phyloP scores from a whole-genome alignment of 2,329 filamentous ascomycete species.

The Monilinia fructicola region DNA sequence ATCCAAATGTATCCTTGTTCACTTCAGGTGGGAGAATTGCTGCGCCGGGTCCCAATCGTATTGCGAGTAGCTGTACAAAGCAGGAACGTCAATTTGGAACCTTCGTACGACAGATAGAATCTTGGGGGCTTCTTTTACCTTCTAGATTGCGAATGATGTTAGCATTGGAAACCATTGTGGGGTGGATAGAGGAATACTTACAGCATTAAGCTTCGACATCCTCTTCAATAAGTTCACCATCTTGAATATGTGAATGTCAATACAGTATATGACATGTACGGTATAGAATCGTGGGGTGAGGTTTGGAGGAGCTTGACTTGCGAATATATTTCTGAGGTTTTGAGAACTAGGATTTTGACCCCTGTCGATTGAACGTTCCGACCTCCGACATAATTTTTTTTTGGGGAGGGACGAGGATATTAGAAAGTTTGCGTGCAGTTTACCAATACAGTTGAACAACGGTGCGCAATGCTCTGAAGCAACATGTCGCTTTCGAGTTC shows the following conservation, averaged over 20 bases:
- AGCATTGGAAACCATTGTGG: slow-evolving; percentile 25
- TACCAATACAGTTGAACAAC: neutral
- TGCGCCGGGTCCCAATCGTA: slow-evolving; percentile 81
- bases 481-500: slow-evolving; percentile 22
- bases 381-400: slow-evolving; percentile 23
- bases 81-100: slow-evolving; percentile 29
- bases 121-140: slow-evolving; percentile 43
- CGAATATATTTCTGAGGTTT: slow-evolving; percentile 25
- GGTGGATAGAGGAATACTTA: slow-evolving; percentile 48
- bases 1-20: slow-evolving; percentile 71
- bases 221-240: slow-evolving; percentile 64
- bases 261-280: slow-evolving; percentile 1
- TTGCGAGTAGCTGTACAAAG: slow-evolving; percentile 61
- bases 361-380: slow-evolving; percentile 19
- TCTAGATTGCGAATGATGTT: slow-evolving; percentile 40
- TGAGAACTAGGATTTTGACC: slow-evolving; percentile 19
- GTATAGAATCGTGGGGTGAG: slow-evolving; percentile 18
- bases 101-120: slow-evolving; percentile 11
- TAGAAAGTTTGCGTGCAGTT: neutral
- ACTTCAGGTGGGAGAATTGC: slow-evolving; percentile 76
- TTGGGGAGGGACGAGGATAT: slow-evolving; percentile 6
- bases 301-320: slow-evolving; percentile 13
- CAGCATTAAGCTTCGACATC: slow-evolving; percentile 71
- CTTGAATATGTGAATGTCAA: slow-evolving; percentile 30
- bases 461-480: neutral